Conservation (phyloP, 768 basidiomycete species). For the Tephrocybe sp. region DNA sequence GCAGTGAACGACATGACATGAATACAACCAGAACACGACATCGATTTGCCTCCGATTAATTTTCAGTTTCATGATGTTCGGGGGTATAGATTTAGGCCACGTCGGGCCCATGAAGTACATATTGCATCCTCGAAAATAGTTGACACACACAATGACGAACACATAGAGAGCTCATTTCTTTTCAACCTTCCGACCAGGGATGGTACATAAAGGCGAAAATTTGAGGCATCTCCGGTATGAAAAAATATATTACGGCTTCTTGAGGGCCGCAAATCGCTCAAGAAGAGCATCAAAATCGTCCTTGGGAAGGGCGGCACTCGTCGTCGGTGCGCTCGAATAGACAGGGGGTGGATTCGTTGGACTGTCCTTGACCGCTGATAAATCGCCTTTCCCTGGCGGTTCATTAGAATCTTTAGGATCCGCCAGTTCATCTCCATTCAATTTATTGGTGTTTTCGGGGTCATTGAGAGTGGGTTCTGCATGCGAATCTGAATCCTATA, state of each 20-base stretch:
- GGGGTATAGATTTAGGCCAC: too few species aligned
- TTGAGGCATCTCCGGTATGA: too few species aligned
- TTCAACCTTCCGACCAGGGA: too few species aligned
- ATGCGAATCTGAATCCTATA: conserved; percentile 18
- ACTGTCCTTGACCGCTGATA: conserved; percentile 20
- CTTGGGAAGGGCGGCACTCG: conserved; percentile 35
- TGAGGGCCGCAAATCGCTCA: conserved; percentile 82
- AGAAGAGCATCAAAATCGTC: conserved; percentile 77
- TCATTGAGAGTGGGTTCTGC: conserved; percentile 8
- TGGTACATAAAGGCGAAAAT: too few species aligned
- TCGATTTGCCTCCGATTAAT: too few species aligned
- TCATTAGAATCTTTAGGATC: conserved; percentile 46
- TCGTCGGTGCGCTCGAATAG: conserved; percentile 18
- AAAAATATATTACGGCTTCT: conserved; percentile 83
- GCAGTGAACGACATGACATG: too few species aligned
- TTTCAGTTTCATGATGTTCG: too few species aligned
- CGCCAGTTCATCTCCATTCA: conserved; percentile 24
- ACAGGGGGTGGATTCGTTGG: conserved; percentile 18
- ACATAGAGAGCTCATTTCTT: too few species aligned
- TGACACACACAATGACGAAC: too few species aligned
- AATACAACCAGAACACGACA: too few species aligned
- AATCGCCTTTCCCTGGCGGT: conserved; percentile 46
- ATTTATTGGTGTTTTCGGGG: conserved; percentile 21
- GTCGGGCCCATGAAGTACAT: too few species aligned
- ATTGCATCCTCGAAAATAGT: too few species aligned